phyloP scores from a whole-genome alignment of 75 land plant genomes.

The Cupressus sempervirens region DNA sequence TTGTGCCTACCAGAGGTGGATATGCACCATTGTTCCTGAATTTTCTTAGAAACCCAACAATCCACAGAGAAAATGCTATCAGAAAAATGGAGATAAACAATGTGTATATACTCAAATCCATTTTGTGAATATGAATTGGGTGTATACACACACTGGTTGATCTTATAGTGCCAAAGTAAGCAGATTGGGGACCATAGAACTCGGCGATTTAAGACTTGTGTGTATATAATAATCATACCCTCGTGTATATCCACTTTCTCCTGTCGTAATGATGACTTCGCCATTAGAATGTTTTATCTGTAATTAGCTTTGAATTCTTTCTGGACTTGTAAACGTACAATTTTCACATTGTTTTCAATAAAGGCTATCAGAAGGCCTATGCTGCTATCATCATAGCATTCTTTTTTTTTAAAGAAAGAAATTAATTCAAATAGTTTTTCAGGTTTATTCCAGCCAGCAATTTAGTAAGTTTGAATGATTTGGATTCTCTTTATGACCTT shows the following conservation, averaged over 20 bases:
- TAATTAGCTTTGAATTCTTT: conserved; percentile 10
- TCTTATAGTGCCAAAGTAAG: not conserved
- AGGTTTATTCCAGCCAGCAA: not conserved
- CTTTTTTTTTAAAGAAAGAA: not conserved
- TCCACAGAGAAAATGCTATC: not conserved
- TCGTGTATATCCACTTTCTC: conserved; percentile 14
- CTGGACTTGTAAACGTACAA: not conserved
- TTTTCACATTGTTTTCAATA: not conserved
- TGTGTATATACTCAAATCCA: conserved; percentile 10
- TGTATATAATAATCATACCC: not conserved
- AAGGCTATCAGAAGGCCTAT: not conserved
- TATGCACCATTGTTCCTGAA: conserved; percentile 13
- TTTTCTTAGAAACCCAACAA: not conserved
- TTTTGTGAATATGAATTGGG: not conserved
- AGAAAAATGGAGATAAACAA: not conserved
- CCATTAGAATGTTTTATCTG: not conserved
- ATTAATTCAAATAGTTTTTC: not conserved
- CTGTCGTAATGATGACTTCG: conserved; percentile 7
- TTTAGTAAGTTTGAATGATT: not conserved
- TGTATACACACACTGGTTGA: not conserved
- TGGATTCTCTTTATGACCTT: not conserved
- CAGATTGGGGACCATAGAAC: not conserved
- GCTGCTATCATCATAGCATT: not conserved
- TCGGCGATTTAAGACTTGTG: not conserved
- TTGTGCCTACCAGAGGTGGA: conserved; percentile 36